Conservation (phyloP, 192 early-diverging fungal genomes). For the Pilobolus umbonatus region DNA sequence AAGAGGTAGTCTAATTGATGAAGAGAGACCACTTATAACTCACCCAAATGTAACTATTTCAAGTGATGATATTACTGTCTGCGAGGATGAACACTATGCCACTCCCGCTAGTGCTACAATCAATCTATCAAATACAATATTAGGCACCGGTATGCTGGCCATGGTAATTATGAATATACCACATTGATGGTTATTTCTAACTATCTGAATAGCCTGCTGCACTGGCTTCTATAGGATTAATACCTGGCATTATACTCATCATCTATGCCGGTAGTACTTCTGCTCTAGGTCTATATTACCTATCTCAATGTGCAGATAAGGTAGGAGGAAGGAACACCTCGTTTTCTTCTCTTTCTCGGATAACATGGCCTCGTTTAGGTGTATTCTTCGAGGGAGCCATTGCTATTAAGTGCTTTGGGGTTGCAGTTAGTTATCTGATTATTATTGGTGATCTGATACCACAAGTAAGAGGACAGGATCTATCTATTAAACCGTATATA, state of each 20-base stretch:
- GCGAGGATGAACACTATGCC: constrained; percentile 38
- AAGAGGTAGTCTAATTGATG: not conserved
- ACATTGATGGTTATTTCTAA: constrained; percentile 17
- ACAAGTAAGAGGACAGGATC: constrained; percentile 44
- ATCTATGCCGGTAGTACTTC: constrained; percentile 70
- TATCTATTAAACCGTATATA: not conserved
- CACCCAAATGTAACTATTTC: not conserved
- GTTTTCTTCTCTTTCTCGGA: constrained; percentile 85
- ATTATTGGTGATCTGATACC: constrained; percentile 94
- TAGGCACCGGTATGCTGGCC: constrained; percentile 94
- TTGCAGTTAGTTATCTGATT: constrained; percentile 90
- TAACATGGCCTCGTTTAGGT: constrained; percentile 88
- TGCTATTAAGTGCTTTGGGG: constrained; percentile 98
- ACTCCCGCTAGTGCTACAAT: constrained; percentile 63
- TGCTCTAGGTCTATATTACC: constrained; percentile 78
- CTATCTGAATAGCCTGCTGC: constrained; percentile 62
- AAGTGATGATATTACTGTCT: not conserved
- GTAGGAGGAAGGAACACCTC: constrained; percentile 75
- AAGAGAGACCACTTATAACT: constrained; percentile 1
- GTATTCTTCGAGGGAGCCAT: constrained; percentile 94
- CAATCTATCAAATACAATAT: constrained; percentile 93
- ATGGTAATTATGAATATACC: constrained; percentile 59
- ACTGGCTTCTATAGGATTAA: constrained; percentile 78
- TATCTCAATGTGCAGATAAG: constrained; percentile 71
- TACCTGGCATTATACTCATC: constrained; percentile 78